Percentiles rank a stretch among this genome's conserved stretches.
These are phyloP conservation scores for Aspergillus calidoustus DNA, from an alignment of 2,329 filamentous ascomycete species.

Conservation along the genomic window DNA sequence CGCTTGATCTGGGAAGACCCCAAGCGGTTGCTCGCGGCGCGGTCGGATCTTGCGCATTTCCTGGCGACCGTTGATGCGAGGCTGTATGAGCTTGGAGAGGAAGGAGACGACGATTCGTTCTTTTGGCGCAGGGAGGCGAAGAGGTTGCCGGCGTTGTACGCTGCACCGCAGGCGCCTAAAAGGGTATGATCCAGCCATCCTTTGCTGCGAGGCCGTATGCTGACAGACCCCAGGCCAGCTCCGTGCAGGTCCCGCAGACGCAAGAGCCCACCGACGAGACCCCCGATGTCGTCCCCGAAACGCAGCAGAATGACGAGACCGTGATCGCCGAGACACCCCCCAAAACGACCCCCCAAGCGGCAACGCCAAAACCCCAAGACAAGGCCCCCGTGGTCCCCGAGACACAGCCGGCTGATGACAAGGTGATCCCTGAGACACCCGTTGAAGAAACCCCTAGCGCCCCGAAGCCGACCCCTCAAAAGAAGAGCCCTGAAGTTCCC, in stretches of 20 bases:
- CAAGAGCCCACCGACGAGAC: background rate
- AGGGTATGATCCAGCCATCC: background rate
- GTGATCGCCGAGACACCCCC: too few relatives aligned
- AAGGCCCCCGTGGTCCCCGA: background rate
- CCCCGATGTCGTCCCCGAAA: too few relatives aligned
- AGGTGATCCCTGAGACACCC: too few relatives aligned
- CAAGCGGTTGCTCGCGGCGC: background rate
- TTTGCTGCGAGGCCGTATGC: too few relatives aligned
- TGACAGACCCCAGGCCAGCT: background rate
- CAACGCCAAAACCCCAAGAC: background rate
- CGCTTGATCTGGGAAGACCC: background rate
- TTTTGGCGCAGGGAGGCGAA: background rate
- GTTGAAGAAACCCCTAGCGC: too few relatives aligned
- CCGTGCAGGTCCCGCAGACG: background rate
- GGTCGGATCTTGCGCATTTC: slow-evolving; percentile 1
- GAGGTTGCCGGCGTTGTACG: background rate
- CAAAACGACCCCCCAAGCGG: too few relatives aligned
- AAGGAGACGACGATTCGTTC: background rate
- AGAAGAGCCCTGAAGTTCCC: background rate
- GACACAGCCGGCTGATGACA: background rate
- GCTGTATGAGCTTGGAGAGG: background rate
- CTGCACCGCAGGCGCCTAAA: background rate
- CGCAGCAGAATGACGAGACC: too few relatives aligned
- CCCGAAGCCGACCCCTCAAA: too few relatives aligned
- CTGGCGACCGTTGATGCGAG: background rate